phyloP scores from a whole-genome alignment of 2,329 filamentous ascomycete genomes.

The Ophiostoma montium region DNA sequence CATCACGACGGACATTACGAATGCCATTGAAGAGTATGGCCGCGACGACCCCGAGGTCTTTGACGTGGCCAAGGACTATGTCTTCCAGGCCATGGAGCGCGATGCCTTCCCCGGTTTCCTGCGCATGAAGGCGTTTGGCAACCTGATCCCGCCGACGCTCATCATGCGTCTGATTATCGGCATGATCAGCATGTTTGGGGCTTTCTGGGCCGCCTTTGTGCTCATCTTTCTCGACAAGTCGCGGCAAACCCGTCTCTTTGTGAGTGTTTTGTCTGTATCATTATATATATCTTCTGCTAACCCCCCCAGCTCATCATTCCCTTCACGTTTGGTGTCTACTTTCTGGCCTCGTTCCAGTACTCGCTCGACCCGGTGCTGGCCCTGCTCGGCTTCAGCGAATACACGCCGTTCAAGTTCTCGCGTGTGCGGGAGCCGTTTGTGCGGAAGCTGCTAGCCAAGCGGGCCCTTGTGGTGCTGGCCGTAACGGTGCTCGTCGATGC shows the following conservation, averaged over 20 bases:
- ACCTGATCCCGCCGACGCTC: constrained; percentile 82
- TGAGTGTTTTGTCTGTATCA: constrained; percentile 31
- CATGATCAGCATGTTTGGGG: constrained; percentile 74
- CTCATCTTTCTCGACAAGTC: constrained; percentile 80
- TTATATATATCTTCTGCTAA: constrained; percentile 11
- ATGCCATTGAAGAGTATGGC: constrained; percentile 77
- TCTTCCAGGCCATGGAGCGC: constrained; percentile 98
- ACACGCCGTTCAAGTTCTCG: constrained; percentile 87
- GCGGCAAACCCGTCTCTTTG: constrained; percentile 66
- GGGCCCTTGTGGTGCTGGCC: constrained; percentile 65
- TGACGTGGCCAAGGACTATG: constrained; percentile 94
- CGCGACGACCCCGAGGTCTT: constrained; percentile 96
- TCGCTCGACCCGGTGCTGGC: constrained; percentile 86
- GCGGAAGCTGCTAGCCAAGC: constrained; percentile 68
- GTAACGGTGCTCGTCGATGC: constrained; percentile 66
- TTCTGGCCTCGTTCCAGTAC: constrained; percentile 85
- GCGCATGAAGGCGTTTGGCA: constrained; percentile 86
- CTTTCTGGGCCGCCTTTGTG: constrained; percentile 86
- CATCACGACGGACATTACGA: constrained; percentile 75
- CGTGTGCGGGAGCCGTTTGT: constrained; percentile 84
- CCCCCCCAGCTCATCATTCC: constrained; percentile 53
- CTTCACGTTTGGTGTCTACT: constrained; percentile 83
- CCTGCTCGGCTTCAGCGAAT: constrained; percentile 82
- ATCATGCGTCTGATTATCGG: constrained; percentile 76
- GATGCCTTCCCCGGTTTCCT: constrained; percentile 98